Evolutionary conservation across 371 early-diverging fungal genomes (phyloP), one percentile per base, ranked within the genome.

Genomic region (Mucor lusitanicus): DNA sequence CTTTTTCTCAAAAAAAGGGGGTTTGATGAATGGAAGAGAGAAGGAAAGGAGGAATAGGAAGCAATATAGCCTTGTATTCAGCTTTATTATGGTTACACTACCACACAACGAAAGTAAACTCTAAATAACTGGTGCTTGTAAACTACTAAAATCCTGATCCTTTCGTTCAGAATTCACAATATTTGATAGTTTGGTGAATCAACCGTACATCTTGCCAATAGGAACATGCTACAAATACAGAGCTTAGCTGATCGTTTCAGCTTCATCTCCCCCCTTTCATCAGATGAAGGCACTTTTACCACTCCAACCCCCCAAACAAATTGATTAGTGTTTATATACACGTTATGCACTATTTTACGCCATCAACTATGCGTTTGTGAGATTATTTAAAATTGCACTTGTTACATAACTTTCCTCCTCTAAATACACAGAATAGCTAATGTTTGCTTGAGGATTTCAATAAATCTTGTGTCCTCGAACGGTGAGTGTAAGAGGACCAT

Each of bases 21-120:
- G 50, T 50, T 50, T 50, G 21, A 12, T 25, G 21, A 19, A 44
- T n/a, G 12, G 21, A 50, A 50, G 12, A 25, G 21, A 50, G 50
- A 50, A 50, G 21, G 23, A 25, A 50, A 50, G 23, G 50, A 50
- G 50, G 23, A 25, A 50, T 12, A 50, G 50, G 48, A 50, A 50
- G 50, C 50, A 50, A 50, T 50, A 50, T 50, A 50, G 50, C 50
- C 50, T 50, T 50, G 50, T 50, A 50, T 50, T 50, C 50, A 50
- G 13, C 50, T 50, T 50, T 25, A 50, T 50, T 50, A 50, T 50
- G 21, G 50, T 50, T 50, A 50, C 50, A 50, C 50, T 50, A 50
- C 21, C 21, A 50, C 25, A 50, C 25, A 50, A 50, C 21, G 21
- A 50, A 25, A 50, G 21, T 21, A 46, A 46, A 50, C 50, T 50